Evolutionary conservation across 2,329 filamentous ascomycete species (phyloP).

Genomic region (Colletotrichum endophyticum): DNA sequence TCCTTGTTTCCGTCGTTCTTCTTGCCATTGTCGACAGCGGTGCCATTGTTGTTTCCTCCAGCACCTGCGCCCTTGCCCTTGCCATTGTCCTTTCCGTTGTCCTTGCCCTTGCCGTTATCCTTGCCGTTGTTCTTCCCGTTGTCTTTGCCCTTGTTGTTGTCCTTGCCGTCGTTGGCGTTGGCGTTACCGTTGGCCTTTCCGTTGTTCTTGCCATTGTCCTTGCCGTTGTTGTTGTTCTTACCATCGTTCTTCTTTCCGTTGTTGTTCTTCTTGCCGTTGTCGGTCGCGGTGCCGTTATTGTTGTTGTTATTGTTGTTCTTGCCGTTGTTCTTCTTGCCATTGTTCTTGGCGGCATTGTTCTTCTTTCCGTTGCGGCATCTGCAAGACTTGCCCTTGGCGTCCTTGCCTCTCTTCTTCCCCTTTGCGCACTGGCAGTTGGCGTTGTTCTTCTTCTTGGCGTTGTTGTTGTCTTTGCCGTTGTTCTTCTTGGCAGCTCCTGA

Average conservation of each 20-base stretch:
- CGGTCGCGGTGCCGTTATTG: not conserved
- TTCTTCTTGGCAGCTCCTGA: not conserved
- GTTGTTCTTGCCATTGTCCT: not conserved
- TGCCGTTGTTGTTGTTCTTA: not conserved
- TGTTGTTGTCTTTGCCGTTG: not conserved
- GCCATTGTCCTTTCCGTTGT: not conserved
- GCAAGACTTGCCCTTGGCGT: not conserved
- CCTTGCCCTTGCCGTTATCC: not conserved
- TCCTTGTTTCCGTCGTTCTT: not conserved
- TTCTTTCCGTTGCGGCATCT: not conserved
- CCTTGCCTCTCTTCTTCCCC: conserved; percentile 3
- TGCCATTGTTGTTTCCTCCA: not conserved
- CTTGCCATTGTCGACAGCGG: not conserved
- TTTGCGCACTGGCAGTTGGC: conserved; percentile 1
- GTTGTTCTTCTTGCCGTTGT: not conserved
- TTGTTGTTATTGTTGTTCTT: not conserved
- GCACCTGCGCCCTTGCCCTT: not conserved
- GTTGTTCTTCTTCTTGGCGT: not conserved
- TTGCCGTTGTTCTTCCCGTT: not conserved
- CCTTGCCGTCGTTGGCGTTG: not conserved
- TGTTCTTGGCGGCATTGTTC: not conserved
- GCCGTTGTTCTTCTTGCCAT: not conserved
- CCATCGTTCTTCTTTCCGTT: not conserved
- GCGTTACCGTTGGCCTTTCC: not conserved
- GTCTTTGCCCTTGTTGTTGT: not conserved